Percentiles rank a stretch among this genome's conserved stretches.
Evolutionary conservation across 2,329 filamentous ascomycete genomes (phyloP).

Genomic region (Fusarium sp.): DNA sequence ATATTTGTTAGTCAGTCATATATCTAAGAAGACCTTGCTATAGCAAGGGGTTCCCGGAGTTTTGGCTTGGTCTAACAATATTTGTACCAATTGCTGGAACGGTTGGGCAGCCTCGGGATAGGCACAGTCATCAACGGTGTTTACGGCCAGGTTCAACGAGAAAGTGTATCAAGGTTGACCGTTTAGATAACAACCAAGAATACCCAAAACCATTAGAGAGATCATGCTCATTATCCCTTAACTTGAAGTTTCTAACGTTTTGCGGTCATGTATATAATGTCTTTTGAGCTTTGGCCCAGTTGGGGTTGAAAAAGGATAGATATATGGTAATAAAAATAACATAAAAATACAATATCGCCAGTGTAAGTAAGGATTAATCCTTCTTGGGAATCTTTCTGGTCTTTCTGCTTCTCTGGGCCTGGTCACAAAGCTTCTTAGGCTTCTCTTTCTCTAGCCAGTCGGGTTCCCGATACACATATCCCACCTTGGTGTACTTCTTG

Average conservation of each 20-base stretch:
- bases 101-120: slow-evolving; percentile 31
- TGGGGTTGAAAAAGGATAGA: not conserved
- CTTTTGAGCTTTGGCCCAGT: not conserved
- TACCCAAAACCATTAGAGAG: slow-evolving; percentile 19
- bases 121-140: slow-evolving; percentile 21
- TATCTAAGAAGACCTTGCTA: too few species aligned
- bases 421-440: slow-evolving; percentile 72
- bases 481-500: slow-evolving; percentile 83
- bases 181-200: slow-evolving; percentile 15
- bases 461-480: slow-evolving; percentile 71
- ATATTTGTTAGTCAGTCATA: slow-evolving; percentile 5
- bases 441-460: slow-evolving; percentile 71
- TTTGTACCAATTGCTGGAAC: slow-evolving; percentile 34
- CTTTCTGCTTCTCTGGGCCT: slow-evolving; percentile 68
- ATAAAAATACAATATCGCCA: not conserved
- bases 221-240: not conserved
- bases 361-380: not conserved
- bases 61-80: not conserved
- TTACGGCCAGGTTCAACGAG: slow-evolving; percentile 8
- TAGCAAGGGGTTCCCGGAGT: too few species aligned
- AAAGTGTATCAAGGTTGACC: slow-evolving; percentile 15
- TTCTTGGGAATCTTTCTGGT: slow-evolving; percentile 55
- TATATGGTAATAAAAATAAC: not conserved
- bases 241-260: not conserved
- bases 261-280: not conserved